phyloP scores from a whole-genome alignment of 768 basidiomycete species.

The Agaricus subrufescens region DNA sequence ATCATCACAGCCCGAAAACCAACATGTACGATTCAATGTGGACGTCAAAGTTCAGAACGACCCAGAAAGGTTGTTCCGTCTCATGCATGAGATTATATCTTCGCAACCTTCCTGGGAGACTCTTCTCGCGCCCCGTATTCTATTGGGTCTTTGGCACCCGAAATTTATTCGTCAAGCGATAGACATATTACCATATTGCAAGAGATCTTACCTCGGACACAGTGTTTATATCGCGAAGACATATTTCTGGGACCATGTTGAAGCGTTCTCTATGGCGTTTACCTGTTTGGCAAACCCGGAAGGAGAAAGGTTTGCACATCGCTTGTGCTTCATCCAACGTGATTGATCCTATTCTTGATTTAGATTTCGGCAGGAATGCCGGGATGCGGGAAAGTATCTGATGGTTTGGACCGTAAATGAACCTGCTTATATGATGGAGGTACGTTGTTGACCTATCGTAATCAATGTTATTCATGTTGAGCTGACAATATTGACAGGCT shows the following conservation, averaged over 20 bases:
- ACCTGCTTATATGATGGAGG: constrained; percentile 87
- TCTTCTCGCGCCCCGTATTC: constrained; percentile 70
- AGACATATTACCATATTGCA: constrained; percentile 72
- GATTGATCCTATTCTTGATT: neutral
- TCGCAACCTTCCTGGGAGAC: constrained; percentile 69
- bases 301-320: constrained; percentile 56
- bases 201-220: constrained; percentile 79
- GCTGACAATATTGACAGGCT: constrained; percentile 37
- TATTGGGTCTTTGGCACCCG: constrained; percentile 89
- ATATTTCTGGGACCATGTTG: constrained; percentile 87
- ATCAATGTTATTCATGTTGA: neutral
- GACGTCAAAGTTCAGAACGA: constrained; percentile 95
- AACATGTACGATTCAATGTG: constrained; percentile 75
- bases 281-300: constrained; percentile 62
- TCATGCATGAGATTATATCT: constrained; percentile 69
- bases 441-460: constrained; percentile 22
- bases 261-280: constrained; percentile 86
- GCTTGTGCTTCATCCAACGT: neutral
- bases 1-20: constrained; percentile 57
- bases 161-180: constrained; percentile 79
- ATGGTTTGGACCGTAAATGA: constrained; percentile 98
- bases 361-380: constrained; percentile 72
- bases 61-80: constrained; percentile 72
- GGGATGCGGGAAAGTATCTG: constrained; percentile 70
- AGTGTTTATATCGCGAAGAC: constrained; percentile 68